Evolutionary conservation across 108 stramenopile species (phyloP).

Genomic region (Chaetoceros tenuissimus): DNA sequence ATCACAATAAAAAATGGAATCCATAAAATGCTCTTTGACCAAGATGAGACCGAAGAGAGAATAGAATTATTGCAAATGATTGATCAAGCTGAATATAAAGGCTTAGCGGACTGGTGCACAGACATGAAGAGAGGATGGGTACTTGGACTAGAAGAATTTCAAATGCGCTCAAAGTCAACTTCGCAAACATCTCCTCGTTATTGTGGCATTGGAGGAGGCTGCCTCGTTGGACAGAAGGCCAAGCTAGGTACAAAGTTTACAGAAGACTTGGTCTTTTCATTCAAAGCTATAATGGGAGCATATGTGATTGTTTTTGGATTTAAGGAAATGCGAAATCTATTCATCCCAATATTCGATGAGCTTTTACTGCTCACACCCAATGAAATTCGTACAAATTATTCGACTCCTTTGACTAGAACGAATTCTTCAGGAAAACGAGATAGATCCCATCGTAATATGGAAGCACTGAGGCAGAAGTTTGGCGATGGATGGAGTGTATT

Average conservation of each 20-base stretch:
- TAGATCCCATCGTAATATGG: not conserved
- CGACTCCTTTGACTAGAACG: constrained; percentile 9
- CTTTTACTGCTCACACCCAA: constrained; percentile 34
- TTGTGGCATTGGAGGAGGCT: constrained; percentile 37
- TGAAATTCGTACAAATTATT: constrained; percentile 13
- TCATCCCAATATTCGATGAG: constrained; percentile 36
- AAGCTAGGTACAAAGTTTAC: constrained; percentile 24
- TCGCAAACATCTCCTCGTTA: constrained; percentile 19
- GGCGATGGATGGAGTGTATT: not conserved
- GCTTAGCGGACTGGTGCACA: not conserved
- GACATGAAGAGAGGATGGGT: not conserved
- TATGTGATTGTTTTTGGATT: constrained; percentile 35
- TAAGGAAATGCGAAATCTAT: constrained; percentile 27
- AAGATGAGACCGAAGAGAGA: constrained; percentile 13
- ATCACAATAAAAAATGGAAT: constrained; percentile 37
- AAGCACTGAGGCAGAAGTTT: not conserved
- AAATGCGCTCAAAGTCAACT: constrained; percentile 19
- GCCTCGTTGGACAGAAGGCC: constrained; percentile 25
- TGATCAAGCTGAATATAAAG: constrained; percentile 23
- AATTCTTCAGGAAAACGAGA: not conserved
- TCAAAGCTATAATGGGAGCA: constrained; percentile 48
- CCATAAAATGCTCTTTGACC: constrained; percentile 38
- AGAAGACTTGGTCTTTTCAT: constrained; percentile 35
- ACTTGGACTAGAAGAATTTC: not conserved
- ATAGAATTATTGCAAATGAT: constrained; percentile 6